These are phyloP conservation scores for Coemansia sp. DNA, from an alignment of 192 early-diverging fungal genomes.

Conservation along the genomic window DNA sequence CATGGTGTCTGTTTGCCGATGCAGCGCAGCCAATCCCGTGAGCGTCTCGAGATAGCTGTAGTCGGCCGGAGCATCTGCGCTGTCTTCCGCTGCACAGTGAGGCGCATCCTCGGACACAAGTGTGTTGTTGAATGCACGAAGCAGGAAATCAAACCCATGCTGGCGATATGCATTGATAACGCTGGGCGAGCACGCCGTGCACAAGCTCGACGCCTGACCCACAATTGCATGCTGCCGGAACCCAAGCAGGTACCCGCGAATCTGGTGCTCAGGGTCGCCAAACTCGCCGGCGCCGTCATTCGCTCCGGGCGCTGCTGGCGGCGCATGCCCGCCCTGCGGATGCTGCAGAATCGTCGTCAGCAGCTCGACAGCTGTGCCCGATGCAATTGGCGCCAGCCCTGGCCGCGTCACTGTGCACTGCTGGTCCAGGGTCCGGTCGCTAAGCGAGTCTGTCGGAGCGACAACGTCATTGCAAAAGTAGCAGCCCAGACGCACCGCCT, in stretches of 20 bases:
- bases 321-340: slow-evolving; percentile 31
- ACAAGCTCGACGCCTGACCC: slow-evolving; percentile 82
- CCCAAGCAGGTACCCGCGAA: slow-evolving; percentile 85
- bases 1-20: slow-evolving; percentile 73
- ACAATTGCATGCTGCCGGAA: slow-evolving; percentile 83
- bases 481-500: slow-evolving; percentile 68
- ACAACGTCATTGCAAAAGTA: slow-evolving; percentile 99
- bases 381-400: slow-evolving; percentile 87
- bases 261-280: slow-evolving; percentile 94
- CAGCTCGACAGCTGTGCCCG: slow-evolving; percentile 87
- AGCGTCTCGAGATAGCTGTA: slow-evolving; percentile 83
- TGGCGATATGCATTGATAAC: slow-evolving; percentile 63
- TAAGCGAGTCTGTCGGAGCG: slow-evolving; percentile 91
- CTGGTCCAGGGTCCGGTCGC: slow-evolving; percentile 93
- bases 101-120: slow-evolving; percentile 31
- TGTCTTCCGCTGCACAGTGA: slow-evolving; percentile 19
- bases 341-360: slow-evolving; percentile 87
- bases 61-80: slow-evolving; percentile 21
- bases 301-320: slow-evolving; percentile 27
- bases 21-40: slow-evolving; percentile 78
- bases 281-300: slow-evolving; percentile 20
- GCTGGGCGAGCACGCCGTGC: slow-evolving; percentile 83
- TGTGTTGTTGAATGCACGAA: slow-evolving; percentile 64
- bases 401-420: slow-evolving; percentile 98
- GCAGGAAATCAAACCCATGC: slow-evolving; percentile 73